Base-by-base conservation (phyloP, 1,284 basidiomycete species). In the Erythrobasidium hasegawianum region DNA sequence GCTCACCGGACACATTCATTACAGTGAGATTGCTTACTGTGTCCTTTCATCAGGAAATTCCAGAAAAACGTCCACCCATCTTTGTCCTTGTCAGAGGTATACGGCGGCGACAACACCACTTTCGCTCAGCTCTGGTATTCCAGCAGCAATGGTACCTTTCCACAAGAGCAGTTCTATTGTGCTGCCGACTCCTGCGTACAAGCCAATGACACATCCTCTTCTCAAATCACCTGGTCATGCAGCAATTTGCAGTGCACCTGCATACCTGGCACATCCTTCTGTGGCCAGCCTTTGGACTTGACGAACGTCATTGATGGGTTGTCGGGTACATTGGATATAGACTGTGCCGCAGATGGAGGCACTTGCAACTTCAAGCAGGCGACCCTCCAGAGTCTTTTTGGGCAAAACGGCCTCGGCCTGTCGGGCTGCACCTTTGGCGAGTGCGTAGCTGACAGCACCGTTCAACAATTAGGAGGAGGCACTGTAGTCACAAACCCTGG, bases 351-450 rank as follows among this genome's bases (percentile, higher is more conserved):
- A 0, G 75, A 80, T 8, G 78, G 80, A 64, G 76, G 79, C 29
- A 79, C 80, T 45, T 96, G 91, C 77, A 76, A 81, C 9, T 94
- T 96, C 82, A 83, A 87, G 73, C 89, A 94, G 75, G 71, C 76
- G 2, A 78, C 83, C 24, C 79, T 96, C 16, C 77, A 86, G 39
- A 65, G 67, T 2, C 75, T 94, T 1, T 93, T 95, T 71, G 91
- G 90, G 10, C 73, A 81, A 0, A 75, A 77, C 26, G 92, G 91
- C 0, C 83, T 96, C 7, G 75, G 80, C 1, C 79, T 96, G 13
- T 81, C 81, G 57, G 83, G 82, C 0, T 95, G 91, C 76, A 78
- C 78, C 0, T 90, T 87, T 71, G 92, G 92, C 26, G 92, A 96
- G 77, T 95, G 91, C 75, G 85, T 94, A 16, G 78, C 83, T 8